Evolutionary conservation across 257 asterid species (phyloP), one percentile per base, ranked within the genome.

Genomic region (Solanum sitiens): DNA sequence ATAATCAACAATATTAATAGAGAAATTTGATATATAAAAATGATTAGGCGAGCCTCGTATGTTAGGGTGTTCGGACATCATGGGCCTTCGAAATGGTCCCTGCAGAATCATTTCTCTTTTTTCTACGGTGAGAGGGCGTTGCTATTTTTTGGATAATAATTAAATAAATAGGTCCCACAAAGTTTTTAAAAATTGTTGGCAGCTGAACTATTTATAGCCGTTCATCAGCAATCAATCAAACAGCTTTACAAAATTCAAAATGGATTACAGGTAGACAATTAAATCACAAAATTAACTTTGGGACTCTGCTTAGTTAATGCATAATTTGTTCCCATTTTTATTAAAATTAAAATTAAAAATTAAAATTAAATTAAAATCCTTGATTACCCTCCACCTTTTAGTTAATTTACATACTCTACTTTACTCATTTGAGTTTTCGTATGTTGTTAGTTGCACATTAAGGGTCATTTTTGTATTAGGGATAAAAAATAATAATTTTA

Each of bases 191-290:
- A 90, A 84, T 80, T 70, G 86, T 82, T 85, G 85, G 88, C 84
- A 87, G 14, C 53, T 82, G 8, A 59, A 88, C 80, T 13, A 18
- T 21, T 47, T 67, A 68, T 77, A 93, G 94, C 95, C 93, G 94
- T 93, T 92, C 42, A 88, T 92, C 67, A 80, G 30, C 94, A 91
- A 94, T 94, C 94, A 89, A 86, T 87, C 89, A 89, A 47, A 61
- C 70, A 63, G 32, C 32, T 10, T 61, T 63, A 23, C 27, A 91
- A 87, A 93, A 90, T 90, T 87, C 86, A 74, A 87, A 76, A n/a
- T 75, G 63, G 63, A 77, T 75, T 16, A 76, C 83, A 11, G 44
- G 13, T 27, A 8, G 35, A 59, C 53, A 9, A 42, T 25, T 27
- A 87, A 32, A 50, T 56, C 30, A 32, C 18, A 68, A 50, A 86